Evolutionary conservation across 1,284 basidiomycete species (phyloP).

Genomic region (Tylopilus orsonianus): DNA sequence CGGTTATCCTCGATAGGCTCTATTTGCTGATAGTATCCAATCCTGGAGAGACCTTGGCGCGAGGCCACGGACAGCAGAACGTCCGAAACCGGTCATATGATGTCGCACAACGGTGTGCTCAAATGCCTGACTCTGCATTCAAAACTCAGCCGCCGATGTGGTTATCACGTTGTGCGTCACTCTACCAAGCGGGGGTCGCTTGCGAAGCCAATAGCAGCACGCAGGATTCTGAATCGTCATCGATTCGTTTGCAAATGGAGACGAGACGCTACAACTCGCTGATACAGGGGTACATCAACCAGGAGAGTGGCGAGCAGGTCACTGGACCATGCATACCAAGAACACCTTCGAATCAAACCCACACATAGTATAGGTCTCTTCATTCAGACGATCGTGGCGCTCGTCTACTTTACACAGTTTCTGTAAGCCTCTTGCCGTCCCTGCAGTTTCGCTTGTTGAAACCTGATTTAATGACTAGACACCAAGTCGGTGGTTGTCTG

Average conservation of each 20-base stretch:
- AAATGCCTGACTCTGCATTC: too few relatives aligned
- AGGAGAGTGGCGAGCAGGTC: conserved; percentile 47
- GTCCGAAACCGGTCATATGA: not conserved
- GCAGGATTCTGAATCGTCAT: too few relatives aligned
- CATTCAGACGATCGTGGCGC: conserved; percentile 60
- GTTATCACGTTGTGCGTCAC: not conserved
- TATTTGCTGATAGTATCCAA: too few relatives aligned
- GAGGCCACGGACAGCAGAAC: too few relatives aligned
- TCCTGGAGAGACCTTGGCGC: too few relatives aligned
- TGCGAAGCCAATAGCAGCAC: not conserved
- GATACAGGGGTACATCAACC: conserved; percentile 51
- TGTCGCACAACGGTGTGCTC: not conserved
- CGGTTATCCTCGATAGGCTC: too few relatives aligned
- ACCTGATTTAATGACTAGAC: conserved; percentile 52
- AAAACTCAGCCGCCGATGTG: not conserved
- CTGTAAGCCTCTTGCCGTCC: conserved; percentile 38
- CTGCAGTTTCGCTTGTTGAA: not conserved
- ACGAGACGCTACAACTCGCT: conserved; percentile 59
- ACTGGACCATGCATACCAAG: not conserved
- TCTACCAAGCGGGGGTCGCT: not conserved
- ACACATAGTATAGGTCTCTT: conserved; percentile 54
- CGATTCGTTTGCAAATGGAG: conserved; percentile 30
- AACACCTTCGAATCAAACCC: not conserved
- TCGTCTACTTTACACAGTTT: conserved; percentile 66
- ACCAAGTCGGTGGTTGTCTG: conserved; percentile 43